Conservation (phyloP, 345 rosid species). For the Citrus mangshanensis region DNA sequence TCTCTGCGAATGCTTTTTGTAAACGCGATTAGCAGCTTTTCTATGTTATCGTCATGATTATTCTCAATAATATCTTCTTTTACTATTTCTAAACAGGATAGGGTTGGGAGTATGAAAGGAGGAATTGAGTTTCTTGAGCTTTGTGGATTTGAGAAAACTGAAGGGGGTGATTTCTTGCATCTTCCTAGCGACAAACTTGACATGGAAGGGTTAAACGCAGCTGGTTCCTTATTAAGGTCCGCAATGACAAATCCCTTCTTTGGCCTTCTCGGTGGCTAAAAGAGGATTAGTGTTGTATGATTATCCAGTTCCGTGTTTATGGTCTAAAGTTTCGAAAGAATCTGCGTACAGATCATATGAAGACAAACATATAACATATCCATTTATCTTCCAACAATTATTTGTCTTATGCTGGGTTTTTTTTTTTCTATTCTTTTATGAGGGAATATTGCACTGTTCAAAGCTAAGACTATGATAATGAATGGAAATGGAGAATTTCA, state of each 20-base stretch:
- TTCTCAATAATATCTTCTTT: background rate
- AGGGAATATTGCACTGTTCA: background rate
- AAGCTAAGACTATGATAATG: background rate
- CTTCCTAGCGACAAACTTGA: constrained; percentile 47
- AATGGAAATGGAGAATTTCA: background rate
- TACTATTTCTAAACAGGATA: constrained; percentile 36
- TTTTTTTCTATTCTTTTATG: too few species aligned
- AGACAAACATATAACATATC: too few species aligned
- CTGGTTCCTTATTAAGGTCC: constrained; percentile 44
- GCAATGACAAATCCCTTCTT: constrained; percentile 80
- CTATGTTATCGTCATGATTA: background rate
- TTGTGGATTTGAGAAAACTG: constrained; percentile 69
- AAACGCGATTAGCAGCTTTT: too few species aligned
- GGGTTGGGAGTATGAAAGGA: constrained; percentile 56
- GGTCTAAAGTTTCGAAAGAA: background rate
- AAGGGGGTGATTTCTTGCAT: constrained; percentile 46
- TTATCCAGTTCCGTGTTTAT: background rate
- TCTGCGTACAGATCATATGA: background rate
- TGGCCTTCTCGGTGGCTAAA: constrained; percentile 46
- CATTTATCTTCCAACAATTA: too few species aligned
- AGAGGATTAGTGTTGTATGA: background rate
- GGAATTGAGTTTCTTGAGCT: constrained; percentile 77
- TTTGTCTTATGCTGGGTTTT: background rate
- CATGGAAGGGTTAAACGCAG: constrained; percentile 45
- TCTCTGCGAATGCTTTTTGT: background rate